Evolutionary conservation across 306 rosid species (phyloP).

Genomic region (Ceratonia siliqua): DNA sequence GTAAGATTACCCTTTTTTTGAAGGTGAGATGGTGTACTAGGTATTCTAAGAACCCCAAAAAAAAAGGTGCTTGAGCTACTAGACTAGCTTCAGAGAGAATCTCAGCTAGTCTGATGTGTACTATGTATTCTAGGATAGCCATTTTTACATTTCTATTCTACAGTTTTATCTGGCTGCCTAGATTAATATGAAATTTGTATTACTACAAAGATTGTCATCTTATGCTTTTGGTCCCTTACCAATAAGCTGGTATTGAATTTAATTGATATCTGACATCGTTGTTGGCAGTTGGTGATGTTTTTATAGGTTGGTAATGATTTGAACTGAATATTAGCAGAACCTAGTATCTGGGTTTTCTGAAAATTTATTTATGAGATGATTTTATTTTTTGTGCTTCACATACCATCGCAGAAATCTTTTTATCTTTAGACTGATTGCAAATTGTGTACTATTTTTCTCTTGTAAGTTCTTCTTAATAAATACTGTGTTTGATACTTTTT

Average conservation of each 20-base stretch:
- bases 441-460: slow-evolving; percentile 22
- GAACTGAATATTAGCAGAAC: neutral
- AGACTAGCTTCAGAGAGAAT: neutral
- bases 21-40: neutral
- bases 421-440: neutral
- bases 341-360: neutral
- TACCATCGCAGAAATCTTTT: neutral
- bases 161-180: neutral
- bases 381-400: neutral
- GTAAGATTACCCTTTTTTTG: too few species aligned
- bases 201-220: neutral
- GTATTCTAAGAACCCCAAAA: neutral
- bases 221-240: neutral
- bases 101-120: too few species aligned
- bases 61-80: neutral
- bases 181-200: neutral
- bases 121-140: neutral
- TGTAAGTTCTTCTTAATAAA: slow-evolving; percentile 19
- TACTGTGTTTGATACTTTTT: slow-evolving; percentile 20
- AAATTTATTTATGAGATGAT: slow-evolving; percentile 13
- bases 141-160: neutral
- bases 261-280: slow-evolving; percentile 1
- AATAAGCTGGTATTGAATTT: neutral
- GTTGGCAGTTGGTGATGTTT: slow-evolving; percentile 12
- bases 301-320: neutral